Conservation (phyloP, 306 rosid genomes). For the Fragaria vesca region DNA sequence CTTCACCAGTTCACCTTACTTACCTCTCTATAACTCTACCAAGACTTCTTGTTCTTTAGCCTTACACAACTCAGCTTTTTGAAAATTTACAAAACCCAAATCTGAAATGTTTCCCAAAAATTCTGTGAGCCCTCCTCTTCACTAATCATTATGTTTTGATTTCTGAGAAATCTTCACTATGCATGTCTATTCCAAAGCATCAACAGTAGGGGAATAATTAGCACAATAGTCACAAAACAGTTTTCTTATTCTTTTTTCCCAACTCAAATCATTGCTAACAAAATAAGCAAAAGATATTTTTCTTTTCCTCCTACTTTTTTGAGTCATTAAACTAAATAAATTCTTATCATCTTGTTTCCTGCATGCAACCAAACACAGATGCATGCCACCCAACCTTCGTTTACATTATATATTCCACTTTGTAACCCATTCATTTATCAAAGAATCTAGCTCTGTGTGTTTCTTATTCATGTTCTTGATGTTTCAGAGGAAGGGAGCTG, state of each 20-base stretch:
- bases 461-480: slow-evolving; percentile 8
- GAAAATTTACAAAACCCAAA: slow-evolving; percentile 16
- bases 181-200: background rate
- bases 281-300: background rate
- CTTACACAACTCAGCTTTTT: background rate
- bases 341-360: background rate
- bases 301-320: background rate
- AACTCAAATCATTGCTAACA: background rate
- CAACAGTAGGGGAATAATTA: slow-evolving; percentile 9
- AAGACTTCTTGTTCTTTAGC: slow-evolving; percentile 21
- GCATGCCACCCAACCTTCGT: slow-evolving; percentile 2
- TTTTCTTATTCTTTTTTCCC: slow-evolving; percentile 5
- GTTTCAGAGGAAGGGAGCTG: slow-evolving; percentile 74
- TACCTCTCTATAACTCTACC: slow-evolving; percentile 17
- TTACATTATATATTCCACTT: background rate
- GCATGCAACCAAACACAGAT: slow-evolving; percentile 5
- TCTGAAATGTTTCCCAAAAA: slow-evolving; percentile 38
- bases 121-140: slow-evolving; percentile 40
- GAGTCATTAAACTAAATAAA: background rate
- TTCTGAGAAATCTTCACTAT: slow-evolving; percentile 11
- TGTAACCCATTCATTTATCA: background rate
- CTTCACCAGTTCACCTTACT: slow-evolving; percentile 51
- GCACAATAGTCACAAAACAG: background rate
- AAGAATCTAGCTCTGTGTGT: background rate
- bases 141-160: slow-evolving; percentile 11